Conservation (phyloP, 371 early-diverging fungal species). For the Apophysomyces trapeziformis region DNA sequence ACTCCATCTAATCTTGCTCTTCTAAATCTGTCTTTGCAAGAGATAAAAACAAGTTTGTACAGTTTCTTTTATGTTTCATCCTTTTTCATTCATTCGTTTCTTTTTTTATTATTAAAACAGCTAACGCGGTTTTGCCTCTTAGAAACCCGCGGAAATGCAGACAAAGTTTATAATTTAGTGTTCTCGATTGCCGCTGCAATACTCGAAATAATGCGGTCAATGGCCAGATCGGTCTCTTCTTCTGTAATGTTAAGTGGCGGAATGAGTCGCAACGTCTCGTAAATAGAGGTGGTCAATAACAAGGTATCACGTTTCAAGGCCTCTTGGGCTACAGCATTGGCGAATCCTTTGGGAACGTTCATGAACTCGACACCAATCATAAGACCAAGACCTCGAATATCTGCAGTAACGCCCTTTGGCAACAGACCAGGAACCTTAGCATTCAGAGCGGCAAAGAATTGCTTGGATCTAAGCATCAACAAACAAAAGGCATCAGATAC, state of each 20-base stretch:
- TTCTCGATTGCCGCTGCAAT: conserved; percentile 41
- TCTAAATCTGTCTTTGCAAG: too few relatives aligned
- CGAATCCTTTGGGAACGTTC: conserved; percentile 49
- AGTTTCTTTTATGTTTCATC: too few relatives aligned
- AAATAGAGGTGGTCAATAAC: conserved; percentile 59
- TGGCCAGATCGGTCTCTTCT: conserved; percentile 53
- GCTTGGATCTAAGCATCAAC: conserved; percentile 37
- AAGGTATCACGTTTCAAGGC: conserved; percentile 53
- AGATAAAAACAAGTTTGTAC: too few relatives aligned
- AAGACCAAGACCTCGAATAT: conserved; percentile 63
- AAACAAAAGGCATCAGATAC: not conserved
- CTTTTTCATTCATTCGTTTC: too few relatives aligned
- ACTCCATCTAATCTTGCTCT: too few relatives aligned
- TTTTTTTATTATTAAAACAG: too few relatives aligned
- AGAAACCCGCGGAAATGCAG: too few relatives aligned
- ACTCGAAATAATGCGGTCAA: conserved; percentile 45
- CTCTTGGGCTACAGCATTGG: conserved; percentile 38
- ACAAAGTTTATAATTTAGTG: not conserved
- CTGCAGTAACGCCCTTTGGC: conserved; percentile 44
- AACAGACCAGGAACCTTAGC: conserved; percentile 41
- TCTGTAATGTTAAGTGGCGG: conserved; percentile 60
- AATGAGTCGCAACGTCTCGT: conserved; percentile 61
- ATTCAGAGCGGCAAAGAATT: conserved; percentile 50
- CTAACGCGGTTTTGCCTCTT: too few relatives aligned
- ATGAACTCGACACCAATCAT: conserved; percentile 66